phyloP scores from a whole-genome alignment of 345 rosid genomes.

The Moricandia moricandioides region DNA sequence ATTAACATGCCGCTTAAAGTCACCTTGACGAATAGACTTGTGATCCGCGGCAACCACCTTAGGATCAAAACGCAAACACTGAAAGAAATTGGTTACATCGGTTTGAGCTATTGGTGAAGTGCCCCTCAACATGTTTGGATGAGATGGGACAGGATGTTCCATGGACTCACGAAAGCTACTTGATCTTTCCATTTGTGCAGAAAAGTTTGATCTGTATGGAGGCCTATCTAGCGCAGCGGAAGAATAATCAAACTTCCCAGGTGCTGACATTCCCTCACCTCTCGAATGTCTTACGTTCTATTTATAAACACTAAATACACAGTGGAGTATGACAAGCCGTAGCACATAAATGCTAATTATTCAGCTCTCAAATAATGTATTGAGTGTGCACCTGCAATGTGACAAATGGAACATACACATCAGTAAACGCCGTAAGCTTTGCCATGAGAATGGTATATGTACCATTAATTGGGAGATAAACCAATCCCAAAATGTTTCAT shows the following conservation, averaged over 20 bases:
- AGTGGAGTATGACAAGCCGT: constrained; percentile 59
- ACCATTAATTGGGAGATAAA: constrained; percentile 20
- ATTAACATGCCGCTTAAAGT: constrained; percentile 58
- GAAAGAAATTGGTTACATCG: constrained; percentile 70
- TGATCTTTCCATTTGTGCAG: constrained; percentile 73
- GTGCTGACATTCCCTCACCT: constrained; percentile 68
- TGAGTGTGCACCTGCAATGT: constrained; percentile 49
- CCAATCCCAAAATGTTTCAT: constrained; percentile 1
- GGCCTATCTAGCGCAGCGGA: constrained; percentile 81
- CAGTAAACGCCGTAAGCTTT: constrained; percentile 3
- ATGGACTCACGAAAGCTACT: constrained; percentile 77
- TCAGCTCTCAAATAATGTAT: constrained; percentile 26
- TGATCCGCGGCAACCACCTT: constrained; percentile 67
- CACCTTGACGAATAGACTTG: constrained; percentile 69
- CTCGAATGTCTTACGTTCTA: constrained; percentile 39
- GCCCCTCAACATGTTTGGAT: constrained; percentile 62
- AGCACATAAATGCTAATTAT: constrained; percentile 47
- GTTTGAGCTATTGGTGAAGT: constrained; percentile 53
- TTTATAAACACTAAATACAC: constrained; percentile 43
- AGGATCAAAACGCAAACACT: constrained; percentile 66
- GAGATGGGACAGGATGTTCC: constrained; percentile 63
- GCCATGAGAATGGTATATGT: background rate
- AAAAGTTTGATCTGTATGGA: constrained; percentile 68
- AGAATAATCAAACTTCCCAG: constrained; percentile 79
- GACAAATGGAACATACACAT: background rate